Conservation (phyloP, 1,284 basidiomycete genomes). For the Cystobasidium sp. region DNA sequence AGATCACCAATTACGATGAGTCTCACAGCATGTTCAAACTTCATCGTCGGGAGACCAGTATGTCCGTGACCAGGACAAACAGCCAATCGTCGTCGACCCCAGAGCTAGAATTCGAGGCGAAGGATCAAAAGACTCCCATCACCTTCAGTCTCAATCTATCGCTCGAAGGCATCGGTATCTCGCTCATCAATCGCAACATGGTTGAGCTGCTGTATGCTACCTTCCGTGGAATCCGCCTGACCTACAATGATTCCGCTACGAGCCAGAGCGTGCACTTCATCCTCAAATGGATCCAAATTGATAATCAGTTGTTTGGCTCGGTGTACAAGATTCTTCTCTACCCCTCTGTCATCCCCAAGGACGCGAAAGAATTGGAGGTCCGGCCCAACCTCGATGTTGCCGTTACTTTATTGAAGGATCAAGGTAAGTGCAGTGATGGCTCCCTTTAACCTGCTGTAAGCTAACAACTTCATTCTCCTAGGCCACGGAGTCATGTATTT, state of each 20-base stretch:
- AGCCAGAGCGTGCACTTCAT: constrained; percentile 81
- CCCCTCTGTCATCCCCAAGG: constrained; percentile 86
- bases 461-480: constrained; percentile 55
- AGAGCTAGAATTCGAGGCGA: constrained; percentile 81
- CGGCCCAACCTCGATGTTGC: constrained; percentile 90
- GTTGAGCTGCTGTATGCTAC: constrained; percentile 90
- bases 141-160: constrained; percentile 74
- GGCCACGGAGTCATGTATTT: constrained; percentile 95
- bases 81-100: constrained; percentile 19
- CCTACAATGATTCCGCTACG: constrained; percentile 80
- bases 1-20: constrained; percentile 84
- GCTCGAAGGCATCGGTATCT: constrained; percentile 89
- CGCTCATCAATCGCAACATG: constrained; percentile 84
- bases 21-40: constrained; percentile 89
- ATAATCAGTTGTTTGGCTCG: constrained; percentile 97
- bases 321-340: constrained; percentile 95
- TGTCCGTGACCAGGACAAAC: constrained; percentile 43
- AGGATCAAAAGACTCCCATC: constrained; percentile 72
- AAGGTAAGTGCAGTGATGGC: constrained; percentile 64
- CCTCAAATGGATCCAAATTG: constrained; percentile 90
- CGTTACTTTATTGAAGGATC: constrained; percentile 87
- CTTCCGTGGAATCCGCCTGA: constrained; percentile 77
- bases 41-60: constrained; percentile 63
- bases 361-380: constrained; percentile 73
- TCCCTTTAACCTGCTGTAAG: not conserved